These are phyloP conservation scores for Saccharum spontaneum DNA, from an alignment of 176 grass and related monocot genomes.

Conservation along the genomic window DNA sequence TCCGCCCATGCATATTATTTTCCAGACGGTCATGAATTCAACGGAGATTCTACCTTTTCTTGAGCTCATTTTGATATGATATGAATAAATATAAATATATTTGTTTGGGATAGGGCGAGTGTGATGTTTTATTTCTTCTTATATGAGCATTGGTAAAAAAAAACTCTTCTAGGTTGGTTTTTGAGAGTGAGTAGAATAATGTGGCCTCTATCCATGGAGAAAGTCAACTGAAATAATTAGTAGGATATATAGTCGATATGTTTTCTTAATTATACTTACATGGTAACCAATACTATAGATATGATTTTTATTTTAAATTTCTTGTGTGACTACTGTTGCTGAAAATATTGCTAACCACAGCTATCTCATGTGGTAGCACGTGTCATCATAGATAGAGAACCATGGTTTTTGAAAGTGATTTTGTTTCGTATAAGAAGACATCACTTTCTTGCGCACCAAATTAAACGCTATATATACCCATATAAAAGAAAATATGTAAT, in stretches of 20 bases:
- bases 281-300: background rate
- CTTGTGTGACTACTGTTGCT: background rate
- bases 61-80: background rate
- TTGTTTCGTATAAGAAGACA: background rate
- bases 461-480: background rate
- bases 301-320: background rate
- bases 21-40: conserved; percentile 8
- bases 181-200: conserved; percentile 7
- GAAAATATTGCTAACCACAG: background rate
- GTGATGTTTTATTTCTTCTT: conserved; percentile 36
- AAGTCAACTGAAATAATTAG: conserved; percentile 10
- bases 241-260: background rate
- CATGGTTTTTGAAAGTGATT: background rate
- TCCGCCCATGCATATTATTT: conserved; percentile 6
- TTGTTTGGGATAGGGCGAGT: conserved; percentile 7
- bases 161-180: conserved; percentile 1
- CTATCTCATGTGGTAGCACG: background rate
- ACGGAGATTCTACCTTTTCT: background rate
- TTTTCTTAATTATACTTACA: background rate
- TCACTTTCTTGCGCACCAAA: background rate
- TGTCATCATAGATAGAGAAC: background rate
- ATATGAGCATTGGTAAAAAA: conserved; percentile 13
- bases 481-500: background rate
- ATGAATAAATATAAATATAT: background rate
- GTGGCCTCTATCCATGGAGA: background rate